Percentiles rank a stretch among this genome's conserved stretches.
phyloP scores from a whole-genome alignment of 495 filamentous ascomycete species.

The Lentithecium fluviatile region DNA sequence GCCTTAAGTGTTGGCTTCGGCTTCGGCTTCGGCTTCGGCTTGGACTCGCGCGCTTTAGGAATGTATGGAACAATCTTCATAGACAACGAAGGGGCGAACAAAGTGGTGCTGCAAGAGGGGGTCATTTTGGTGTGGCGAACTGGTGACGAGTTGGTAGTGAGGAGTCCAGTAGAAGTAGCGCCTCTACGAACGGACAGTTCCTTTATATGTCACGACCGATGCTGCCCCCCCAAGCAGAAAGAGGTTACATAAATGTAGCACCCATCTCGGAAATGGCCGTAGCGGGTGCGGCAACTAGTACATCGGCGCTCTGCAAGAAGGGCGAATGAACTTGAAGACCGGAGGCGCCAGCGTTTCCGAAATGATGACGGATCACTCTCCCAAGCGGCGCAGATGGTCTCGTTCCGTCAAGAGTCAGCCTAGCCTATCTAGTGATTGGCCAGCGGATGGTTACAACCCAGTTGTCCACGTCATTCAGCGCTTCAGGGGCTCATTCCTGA shows the following conservation, averaged over 20 bases:
- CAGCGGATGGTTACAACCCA: too few relatives aligned
- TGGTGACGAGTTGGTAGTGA: constrained; percentile 1
- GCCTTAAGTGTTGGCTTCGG: constrained; percentile 5
- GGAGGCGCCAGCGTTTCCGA: constrained; percentile 1
- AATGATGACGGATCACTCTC: constrained; percentile 6
- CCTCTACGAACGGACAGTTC: background rate
- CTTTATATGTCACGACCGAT: constrained; percentile 12
- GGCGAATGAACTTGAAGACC: constrained; percentile 7
- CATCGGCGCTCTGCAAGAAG: too few relatives aligned
- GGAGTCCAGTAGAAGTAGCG: constrained; percentile 7
- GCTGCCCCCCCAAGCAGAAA: constrained; percentile 2
- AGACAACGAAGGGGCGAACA: constrained; percentile 9
- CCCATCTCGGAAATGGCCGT: constrained; percentile 8
- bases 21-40: too few relatives aligned
- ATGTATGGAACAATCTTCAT: constrained; percentile 16
- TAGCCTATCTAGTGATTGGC: too few relatives aligned
- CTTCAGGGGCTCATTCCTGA: constrained; percentile 7
- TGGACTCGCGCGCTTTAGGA: constrained; percentile 1
- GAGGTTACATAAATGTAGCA: constrained; percentile 5
- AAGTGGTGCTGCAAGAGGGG: constrained; percentile 16
- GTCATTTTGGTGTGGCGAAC: constrained; percentile 9
- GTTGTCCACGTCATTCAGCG: constrained; percentile 7
- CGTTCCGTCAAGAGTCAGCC: too few relatives aligned
- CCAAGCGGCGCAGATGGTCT: constrained; percentile 7
- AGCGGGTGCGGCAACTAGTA: background rate